These are phyloP conservation scores for Phalaenopsis hybrid DNA, from an alignment of 116 monocot species.

Conservation along the genomic window DNA sequence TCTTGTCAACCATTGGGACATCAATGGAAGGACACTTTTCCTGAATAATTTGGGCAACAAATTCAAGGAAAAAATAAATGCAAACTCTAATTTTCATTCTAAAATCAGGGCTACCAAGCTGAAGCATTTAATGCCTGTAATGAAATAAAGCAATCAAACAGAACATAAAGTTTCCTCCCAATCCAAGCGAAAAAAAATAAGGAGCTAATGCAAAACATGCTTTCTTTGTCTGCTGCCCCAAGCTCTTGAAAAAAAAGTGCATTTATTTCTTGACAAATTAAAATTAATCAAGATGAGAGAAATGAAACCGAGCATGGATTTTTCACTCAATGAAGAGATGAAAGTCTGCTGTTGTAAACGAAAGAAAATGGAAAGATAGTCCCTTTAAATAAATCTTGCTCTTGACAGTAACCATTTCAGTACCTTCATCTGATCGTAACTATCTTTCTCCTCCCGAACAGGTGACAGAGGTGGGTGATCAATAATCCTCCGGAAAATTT, in stretches of 20 bases:
- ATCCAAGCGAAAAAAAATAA: not conserved
- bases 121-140: not conserved
- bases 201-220: not conserved
- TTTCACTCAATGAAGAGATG: no score
- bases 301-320: no score
- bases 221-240: not conserved
- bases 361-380: no score
- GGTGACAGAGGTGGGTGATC: constrained; percentile 66
- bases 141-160: not conserved
- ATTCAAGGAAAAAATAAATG: constrained; percentile 3
- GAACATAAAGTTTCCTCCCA: not conserved
- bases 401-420: not conserved
- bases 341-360: no score
- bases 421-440: constrained; percentile 7
- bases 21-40: constrained; percentile 32
- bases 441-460: constrained; percentile 48
- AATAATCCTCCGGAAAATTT: constrained; percentile 23
- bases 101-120: not conserved
- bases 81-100: not conserved
- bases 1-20: constrained; percentile 82
- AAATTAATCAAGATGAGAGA: no score
- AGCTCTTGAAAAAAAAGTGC: not conserved
- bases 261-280: not conserved
- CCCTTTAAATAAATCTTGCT: not conserved
- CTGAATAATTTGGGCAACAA: not conserved